Evolutionary conservation across 2,329 filamentous ascomycete genomes (phyloP), one percentile per base, ranked within the genome.

Genomic region (Tolypocladium capitatum): DNA sequence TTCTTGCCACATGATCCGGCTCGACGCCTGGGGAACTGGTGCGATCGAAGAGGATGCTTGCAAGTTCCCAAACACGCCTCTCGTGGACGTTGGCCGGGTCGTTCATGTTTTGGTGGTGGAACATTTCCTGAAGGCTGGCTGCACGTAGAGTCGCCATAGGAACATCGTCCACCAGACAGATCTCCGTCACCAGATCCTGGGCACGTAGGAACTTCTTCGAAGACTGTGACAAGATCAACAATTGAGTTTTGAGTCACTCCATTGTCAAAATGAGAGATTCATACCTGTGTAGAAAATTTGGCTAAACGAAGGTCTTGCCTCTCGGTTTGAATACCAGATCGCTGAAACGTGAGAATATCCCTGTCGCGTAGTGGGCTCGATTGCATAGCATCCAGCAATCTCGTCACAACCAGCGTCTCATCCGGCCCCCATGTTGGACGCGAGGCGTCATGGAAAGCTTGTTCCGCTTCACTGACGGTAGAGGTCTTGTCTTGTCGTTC

Each of bases 21-120:
- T 68, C 56, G 1, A 73, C 68, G 2, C 69, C 65, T 30, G 74
- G 60, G 16, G 68, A 44, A 2, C 52, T 68, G 11, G 80, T 52
- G n/a, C 81, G 72, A 54, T 95, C 89, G 59, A 95, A 98, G 4
- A 98, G 74, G 34, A 96, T 82, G 49, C 86, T 85, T 1, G 87
- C 83, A 33, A 98, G 72, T 51, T 87, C 78, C 92, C 94, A 98
- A 1, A 92, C 80, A 14, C 80, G 72, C 58, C 81, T 79, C 64
- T 94, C 87, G 49, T 87, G 78, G 20, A 69, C 64, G 47, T 65
- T 71, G 21, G 71, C 71, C 16, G 69, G 66, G 53, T 69, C 64
- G 20, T 61, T 67, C 55, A 63, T 58, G 35, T 67, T 66, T 42
- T 66, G 66, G 36, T 63, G 63, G 50, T 66, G 70, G 52, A 68